A percentile compares a stretch with the other conserved stretches of the same genome.
Conservation (phyloP, 2,329 filamentous ascomycete species). For the Rhexocercosporidium sp. region DNA sequence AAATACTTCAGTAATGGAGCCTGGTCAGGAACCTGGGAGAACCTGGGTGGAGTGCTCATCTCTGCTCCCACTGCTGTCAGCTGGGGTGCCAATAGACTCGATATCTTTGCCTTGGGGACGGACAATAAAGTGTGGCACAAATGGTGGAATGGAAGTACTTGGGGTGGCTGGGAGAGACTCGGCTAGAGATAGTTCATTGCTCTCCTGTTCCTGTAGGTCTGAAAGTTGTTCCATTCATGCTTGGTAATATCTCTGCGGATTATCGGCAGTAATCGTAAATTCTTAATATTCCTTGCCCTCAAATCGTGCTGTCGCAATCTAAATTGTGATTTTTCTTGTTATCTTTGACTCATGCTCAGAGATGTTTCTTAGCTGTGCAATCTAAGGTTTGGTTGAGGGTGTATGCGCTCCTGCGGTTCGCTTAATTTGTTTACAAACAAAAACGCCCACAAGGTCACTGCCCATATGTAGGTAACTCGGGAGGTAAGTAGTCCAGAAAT, state of each 20-base stretch:
- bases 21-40: constrained; percentile 18
- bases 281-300: too few relatives aligned
- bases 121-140: constrained; percentile 11
- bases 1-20: constrained; percentile 7
- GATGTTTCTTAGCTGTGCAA: too few relatives aligned
- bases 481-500: too few relatives aligned
- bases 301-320: too few relatives aligned
- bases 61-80: constrained; percentile 8
- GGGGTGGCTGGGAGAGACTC: neutral
- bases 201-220: neutral
- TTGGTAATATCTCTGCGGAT: too few relatives aligned
- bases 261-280: too few relatives aligned
- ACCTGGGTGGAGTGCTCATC: constrained; percentile 11
- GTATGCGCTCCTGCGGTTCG: neutral
- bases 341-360: too few relatives aligned
- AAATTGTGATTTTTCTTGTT: too few relatives aligned
- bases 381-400: too few relatives aligned
- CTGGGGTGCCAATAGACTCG: constrained; percentile 13
- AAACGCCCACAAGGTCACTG: too few relatives aligned
- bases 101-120: constrained; percentile 15
- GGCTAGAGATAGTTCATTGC: neutral
- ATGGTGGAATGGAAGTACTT: constrained; percentile 2
- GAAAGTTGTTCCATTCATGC: too few relatives aligned
- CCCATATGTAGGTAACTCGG: too few relatives aligned
- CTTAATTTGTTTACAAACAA: neutral